Conservation (phyloP, 192 early-diverging fungal genomes). For the Linnemannia elongata region DNA sequence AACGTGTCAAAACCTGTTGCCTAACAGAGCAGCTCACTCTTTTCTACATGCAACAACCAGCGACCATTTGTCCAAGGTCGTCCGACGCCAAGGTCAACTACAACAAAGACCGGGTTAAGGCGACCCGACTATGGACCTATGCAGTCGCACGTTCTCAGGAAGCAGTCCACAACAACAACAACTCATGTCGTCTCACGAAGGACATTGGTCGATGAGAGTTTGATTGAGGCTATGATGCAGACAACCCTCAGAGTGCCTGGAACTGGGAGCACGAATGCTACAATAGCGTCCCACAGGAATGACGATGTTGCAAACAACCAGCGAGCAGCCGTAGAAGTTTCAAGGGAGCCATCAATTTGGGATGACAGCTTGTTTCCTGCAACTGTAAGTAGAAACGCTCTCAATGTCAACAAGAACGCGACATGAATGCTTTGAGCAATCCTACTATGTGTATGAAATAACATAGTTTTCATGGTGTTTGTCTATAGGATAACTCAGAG, state of each 20-base stretch:
- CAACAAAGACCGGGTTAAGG: slow-evolving; percentile 28
- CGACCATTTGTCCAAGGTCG: background rate
- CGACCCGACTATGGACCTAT: slow-evolving; percentile 50
- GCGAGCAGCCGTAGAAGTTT: background rate
- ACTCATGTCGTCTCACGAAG: slow-evolving; percentile 30
- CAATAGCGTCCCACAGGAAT: background rate
- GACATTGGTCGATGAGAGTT: slow-evolving; percentile 36
- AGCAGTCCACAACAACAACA: slow-evolving; percentile 21
- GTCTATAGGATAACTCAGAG: slow-evolving; percentile 7
- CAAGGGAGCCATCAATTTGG: background rate
- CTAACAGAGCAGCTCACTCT: background rate
- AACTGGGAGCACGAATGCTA: background rate
- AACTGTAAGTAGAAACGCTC: background rate
- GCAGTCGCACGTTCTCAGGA: slow-evolving; percentile 23
- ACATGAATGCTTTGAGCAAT: background rate
- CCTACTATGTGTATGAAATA: background rate
- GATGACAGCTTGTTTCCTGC: background rate
- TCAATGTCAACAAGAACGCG: background rate
- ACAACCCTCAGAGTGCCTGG: slow-evolving; percentile 21
- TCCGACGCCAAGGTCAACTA: slow-evolving; percentile 10
- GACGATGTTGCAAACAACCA: background rate
- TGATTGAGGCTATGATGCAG: slow-evolving; percentile 35
- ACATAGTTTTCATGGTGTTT: background rate
- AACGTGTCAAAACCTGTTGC: background rate
- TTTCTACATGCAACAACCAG: background rate